Conservation (phyloP, 23 red algal species). For the Chondrus crispus region DNA sequence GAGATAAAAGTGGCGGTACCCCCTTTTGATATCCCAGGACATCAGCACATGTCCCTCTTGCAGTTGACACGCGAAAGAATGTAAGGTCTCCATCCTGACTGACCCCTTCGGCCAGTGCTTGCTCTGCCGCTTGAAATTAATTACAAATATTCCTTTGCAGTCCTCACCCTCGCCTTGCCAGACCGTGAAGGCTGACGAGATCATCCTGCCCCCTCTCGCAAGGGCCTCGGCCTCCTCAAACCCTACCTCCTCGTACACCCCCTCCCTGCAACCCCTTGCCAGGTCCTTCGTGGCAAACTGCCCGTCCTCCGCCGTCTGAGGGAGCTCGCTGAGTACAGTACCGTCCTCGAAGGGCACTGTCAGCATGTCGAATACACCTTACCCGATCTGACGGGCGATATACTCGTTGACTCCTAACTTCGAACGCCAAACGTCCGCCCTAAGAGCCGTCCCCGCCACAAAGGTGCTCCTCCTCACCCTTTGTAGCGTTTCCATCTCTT, state of each 20-base stretch:
- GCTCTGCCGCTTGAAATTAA: neutral
- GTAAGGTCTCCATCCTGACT: neutral
- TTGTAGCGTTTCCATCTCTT: neutral
- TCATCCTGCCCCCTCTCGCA: neutral
- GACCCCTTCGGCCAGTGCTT: neutral
- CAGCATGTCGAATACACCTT: neutral
- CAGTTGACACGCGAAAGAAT: neutral
- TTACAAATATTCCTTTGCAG: neutral
- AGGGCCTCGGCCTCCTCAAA: neutral
- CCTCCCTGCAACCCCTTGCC: neutral
- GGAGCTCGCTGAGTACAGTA: neutral
- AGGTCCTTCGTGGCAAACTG: neutral
- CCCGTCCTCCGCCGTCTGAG: conserved; percentile 2
- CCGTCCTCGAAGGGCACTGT: neutral
- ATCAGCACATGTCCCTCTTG: conserved; percentile 27
- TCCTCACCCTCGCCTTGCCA: neutral
- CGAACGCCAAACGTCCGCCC: neutral
- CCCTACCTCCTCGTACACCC: neutral
- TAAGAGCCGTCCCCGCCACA: neutral
- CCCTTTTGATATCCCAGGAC: conserved; percentile 17
- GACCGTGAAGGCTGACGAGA: neutral
- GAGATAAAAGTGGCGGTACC: conserved; percentile 37
- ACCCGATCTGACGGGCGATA: neutral
- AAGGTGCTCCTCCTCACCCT: neutral
- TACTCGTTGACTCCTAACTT: neutral